Percentiles rank a stretch among this genome's conserved stretches.
phyloP scores from a whole-genome alignment of 2,329 filamentous ascomycete species.

The Trichoderma sp. region DNA sequence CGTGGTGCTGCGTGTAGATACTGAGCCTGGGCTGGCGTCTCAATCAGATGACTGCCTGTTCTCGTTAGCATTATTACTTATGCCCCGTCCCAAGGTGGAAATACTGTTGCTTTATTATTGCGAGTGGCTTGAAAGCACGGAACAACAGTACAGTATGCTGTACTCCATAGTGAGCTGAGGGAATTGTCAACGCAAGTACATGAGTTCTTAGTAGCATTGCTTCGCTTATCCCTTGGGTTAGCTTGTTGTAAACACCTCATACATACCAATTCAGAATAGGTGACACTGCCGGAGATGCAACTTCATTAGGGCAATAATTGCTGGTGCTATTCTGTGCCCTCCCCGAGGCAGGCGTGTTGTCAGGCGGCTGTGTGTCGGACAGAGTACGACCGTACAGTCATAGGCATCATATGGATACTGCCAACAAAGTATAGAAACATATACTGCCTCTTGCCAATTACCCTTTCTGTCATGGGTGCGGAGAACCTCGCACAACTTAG shows the following conservation, averaged over 20 bases:
- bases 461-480: conserved; percentile 26
- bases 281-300: neutral
- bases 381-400: neutral
- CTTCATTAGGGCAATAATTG: neutral
- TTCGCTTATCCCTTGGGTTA: neutral
- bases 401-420: neutral
- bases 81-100: neutral
- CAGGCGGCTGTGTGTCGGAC: neutral
- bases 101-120: conserved; percentile 3
- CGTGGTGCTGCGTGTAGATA: conserved; percentile 11
- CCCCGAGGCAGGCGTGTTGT: neutral
- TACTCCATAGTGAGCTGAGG: neutral
- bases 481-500: conserved; percentile 17
- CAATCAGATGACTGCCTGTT: conserved; percentile 8
- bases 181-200: neutral
- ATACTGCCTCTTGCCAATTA: conserved; percentile 12
- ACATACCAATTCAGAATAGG: neutral
- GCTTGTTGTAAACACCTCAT: neutral
- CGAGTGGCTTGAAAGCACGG: conserved; percentile 2
- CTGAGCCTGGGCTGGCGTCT: conserved; percentile 17
- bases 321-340: neutral
- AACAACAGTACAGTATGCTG: neutral
- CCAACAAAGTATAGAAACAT: conserved; percentile 1
- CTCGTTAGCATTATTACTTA: conserved; percentile 3
- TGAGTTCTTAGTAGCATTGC: neutral